Evolutionary conservation across 495 filamentous ascomycete genomes (phyloP), one percentile per base, ranked within the genome.

Genomic region (Trichoderma reesei): DNA sequence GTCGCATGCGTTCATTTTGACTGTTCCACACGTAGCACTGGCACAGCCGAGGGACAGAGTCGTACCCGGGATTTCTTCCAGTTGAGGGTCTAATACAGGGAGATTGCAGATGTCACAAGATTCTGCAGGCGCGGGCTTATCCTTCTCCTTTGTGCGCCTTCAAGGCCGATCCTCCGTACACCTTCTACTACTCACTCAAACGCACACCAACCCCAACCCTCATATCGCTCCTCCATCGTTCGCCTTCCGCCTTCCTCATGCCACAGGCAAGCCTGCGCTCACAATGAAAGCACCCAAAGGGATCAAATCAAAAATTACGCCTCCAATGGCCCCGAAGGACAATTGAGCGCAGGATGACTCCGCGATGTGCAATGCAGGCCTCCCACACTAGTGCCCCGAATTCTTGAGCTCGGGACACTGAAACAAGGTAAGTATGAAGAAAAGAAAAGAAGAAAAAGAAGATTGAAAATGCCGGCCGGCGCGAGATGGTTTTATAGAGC

Each of bases 391-490:
- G 51, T 56, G 34, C 51, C 34, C 51, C 51, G 51, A 33, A 9
- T 56, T 56, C 51, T 56, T 56, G 51, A 56, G 33, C 51, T 56
- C 51, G 51, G 51, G 34, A 26, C 34, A 56, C 51, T 56, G 51
- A 34, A 56, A 56, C 51, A 56, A 56, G 51, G 51, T 56, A 56
- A 56, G 51, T 56, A 56, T 56, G 51, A 56, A 56, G 51, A 56
- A 34, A 31, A 54, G 20, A 54, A 54, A 16, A 56, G 14, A 34
- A 14, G 26, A 34, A 56, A 20, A 56, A 56, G 26, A 34, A 56
- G 13, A 33, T 9, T 56, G 9, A 34, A 56, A 56, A 34, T 2
- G 20, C 26, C 8, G 16, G 10, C 51, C 14, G 51, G 5, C 9
- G 16, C 26, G 26, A 8, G 51, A 9, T 56, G 3, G 9, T 14